Evolutionary conservation across 495 filamentous ascomycete genomes (phyloP).

Genomic region (Parathielavia appendiculata): DNA sequence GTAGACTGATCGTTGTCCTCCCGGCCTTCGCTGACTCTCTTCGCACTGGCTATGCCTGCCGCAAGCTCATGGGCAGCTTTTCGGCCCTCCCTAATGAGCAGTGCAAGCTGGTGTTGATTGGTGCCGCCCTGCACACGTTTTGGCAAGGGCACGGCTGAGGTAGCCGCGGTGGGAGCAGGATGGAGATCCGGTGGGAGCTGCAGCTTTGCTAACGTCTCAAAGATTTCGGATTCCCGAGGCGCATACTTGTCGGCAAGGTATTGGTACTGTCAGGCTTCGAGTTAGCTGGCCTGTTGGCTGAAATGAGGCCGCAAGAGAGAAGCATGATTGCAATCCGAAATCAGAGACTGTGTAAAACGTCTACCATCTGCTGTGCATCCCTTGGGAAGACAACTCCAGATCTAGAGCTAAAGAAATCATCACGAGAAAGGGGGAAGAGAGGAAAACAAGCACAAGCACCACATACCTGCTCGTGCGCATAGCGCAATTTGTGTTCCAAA

Average conservation of each 20-base stretch:
- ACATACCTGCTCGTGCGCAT: conserved; percentile 53
- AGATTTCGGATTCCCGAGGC: conserved; percentile 46
- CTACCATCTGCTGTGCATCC: conserved; percentile 43
- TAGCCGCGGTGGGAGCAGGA: conserved; percentile 38
- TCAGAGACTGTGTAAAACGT: conserved; percentile 37
- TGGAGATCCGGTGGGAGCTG: conserved; percentile 51
- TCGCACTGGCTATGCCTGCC: conserved; percentile 36
- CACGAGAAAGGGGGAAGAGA: conserved; percentile 20
- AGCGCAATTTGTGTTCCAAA: conserved; percentile 53
- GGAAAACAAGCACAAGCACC: conserved; percentile 13
- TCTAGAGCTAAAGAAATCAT: conserved; percentile 73
- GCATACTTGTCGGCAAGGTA: conserved; percentile 55
- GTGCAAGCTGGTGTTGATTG: conserved; percentile 50
- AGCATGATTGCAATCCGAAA: conserved; percentile 34
- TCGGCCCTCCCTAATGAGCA: conserved; percentile 52
- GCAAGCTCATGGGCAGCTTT: conserved; percentile 44
- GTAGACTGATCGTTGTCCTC: conserved; percentile 39
- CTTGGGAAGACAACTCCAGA: conserved; percentile 51
- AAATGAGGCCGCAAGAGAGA: conserved; percentile 15
- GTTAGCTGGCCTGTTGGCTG: conserved; percentile 19
- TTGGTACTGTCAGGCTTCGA: conserved; percentile 40
- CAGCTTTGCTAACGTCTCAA: conserved; percentile 49
- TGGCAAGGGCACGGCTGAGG: conserved; percentile 48
- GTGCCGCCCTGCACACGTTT: conserved; percentile 34
- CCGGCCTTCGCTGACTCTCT: conserved; percentile 34